Evolutionary conservation across 805 yeast species (phyloP), one percentile per base, ranked within the genome.

Genomic region (Ogataea glucozyma): DNA sequence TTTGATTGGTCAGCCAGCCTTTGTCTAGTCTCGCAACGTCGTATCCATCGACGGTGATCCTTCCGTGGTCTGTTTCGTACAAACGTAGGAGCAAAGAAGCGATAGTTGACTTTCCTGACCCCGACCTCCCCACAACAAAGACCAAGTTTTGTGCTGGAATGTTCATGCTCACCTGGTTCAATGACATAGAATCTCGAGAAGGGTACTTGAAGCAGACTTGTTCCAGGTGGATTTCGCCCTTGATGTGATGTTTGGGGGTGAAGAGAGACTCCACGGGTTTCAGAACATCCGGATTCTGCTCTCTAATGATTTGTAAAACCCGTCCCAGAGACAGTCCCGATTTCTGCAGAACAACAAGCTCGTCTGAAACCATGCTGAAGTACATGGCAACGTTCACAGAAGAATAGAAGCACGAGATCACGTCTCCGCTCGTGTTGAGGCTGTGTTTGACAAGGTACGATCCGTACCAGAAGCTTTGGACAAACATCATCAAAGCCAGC

Each of bases 391-490:
- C 67, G 58, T 79, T 71, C 10, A 91, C 61, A 53, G 97, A 88
- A 9, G 96, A 76, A 51, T 88, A 80, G 54, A 93, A 88, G 29
- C 95, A 85, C 0, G 96, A 83, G 38, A 93, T 67, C 0, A 91
- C 87, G 29, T 79, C 73, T 10, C 86, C 83, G 2, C 88, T 66
- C 1, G 67, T 53, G 11, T 81, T 58, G 7, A 73, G 69, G 0
- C 79, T 78, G 4, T 64, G 61, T 26, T 65, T 62, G 3, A 88
- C 82, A 69, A 86, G 73, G 33, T 71, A 71, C 21, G 83, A 76
- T 1, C 98, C 99, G 65, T 84, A 91, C 88, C 95, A 89, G 54
- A 93, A 86, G 0, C 91, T 95, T 62, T 88, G 96, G 3, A 90
- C 85, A 68, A 91, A 89, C 81, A 89, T 82, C 57, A 81, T 59